Percentiles rank a stretch among this genome's conserved stretches.
These are phyloP conservation scores for Ormosia emarginata DNA, from an alignment of 306 rosid genomes.

Conservation along the genomic window DNA sequence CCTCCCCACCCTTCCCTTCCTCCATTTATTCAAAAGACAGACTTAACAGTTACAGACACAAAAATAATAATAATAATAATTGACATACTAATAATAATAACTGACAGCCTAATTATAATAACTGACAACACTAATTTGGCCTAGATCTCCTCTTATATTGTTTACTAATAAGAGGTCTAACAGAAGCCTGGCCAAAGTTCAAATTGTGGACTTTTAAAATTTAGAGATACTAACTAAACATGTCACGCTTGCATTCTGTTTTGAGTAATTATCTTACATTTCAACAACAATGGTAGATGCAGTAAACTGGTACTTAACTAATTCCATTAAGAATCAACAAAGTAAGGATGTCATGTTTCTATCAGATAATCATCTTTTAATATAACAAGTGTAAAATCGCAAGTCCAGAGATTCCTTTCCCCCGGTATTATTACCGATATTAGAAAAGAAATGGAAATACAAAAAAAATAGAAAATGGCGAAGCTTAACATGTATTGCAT, in stretches of 20 bases:
- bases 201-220: background rate
- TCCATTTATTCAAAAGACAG: too few relatives aligned
- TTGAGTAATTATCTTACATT: background rate
- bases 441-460: background rate
- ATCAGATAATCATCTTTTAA: background rate
- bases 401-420: background rate
- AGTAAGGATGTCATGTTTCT: background rate
- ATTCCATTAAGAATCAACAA: background rate
- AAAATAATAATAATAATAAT: too few relatives aligned
- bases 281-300: background rate
- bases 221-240: background rate
- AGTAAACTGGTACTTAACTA: background rate
- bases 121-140: too few relatives aligned
- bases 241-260: background rate
- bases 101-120: too few relatives aligned
- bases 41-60: too few relatives aligned
- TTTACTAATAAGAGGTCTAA: too few relatives aligned
- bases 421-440: background rate
- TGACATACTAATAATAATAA: too few relatives aligned
- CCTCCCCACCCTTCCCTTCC: too few relatives aligned
- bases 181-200: background rate
- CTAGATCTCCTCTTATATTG: too few relatives aligned
- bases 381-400: background rate
- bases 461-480: background rate
- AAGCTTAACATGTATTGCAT: background rate